These are phyloP conservation scores for Platismatia glauca DNA, from an alignment of 495 filamentous ascomycete genomes.

Conservation along the genomic window DNA sequence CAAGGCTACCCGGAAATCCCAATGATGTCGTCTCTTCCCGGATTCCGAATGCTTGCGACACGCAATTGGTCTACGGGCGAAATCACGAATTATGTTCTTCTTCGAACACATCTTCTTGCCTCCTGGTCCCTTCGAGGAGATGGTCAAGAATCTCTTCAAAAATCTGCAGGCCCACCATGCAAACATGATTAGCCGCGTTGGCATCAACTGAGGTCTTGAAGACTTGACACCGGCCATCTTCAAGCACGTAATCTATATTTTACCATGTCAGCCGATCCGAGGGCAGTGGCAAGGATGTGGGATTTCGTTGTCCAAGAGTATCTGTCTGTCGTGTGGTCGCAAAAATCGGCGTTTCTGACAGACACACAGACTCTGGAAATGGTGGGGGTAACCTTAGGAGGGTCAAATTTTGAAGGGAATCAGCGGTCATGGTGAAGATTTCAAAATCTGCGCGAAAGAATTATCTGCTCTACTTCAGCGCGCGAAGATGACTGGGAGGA, in stretches of 20 bases:
- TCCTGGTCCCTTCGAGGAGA: background rate
- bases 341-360: too few relatives aligned
- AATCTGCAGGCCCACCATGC: background rate
- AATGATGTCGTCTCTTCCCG: background rate
- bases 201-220: background rate
- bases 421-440: background rate
- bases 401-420: too few relatives aligned
- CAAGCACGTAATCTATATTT: too few relatives aligned
- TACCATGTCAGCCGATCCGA: too few relatives aligned
- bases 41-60: background rate
- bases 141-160: background rate
- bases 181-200: background rate
- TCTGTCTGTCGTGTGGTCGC: too few relatives aligned
- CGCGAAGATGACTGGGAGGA: background rate
- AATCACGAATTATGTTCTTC: background rate
- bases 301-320: too few relatives aligned
- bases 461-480: too few relatives aligned
- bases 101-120: background rate
- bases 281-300: too few relatives aligned
- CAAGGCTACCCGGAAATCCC: too few relatives aligned
- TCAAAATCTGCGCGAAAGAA: too few relatives aligned
- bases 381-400: too few relatives aligned
- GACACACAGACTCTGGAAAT: too few relatives aligned
- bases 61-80: background rate
- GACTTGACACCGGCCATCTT: background rate